A percentile compares a stretch with the other conserved stretches of the same genome.
Evolutionary conservation across 2,329 filamentous ascomycete species (phyloP).

Genomic region (Aspergillus calidoustus): DNA sequence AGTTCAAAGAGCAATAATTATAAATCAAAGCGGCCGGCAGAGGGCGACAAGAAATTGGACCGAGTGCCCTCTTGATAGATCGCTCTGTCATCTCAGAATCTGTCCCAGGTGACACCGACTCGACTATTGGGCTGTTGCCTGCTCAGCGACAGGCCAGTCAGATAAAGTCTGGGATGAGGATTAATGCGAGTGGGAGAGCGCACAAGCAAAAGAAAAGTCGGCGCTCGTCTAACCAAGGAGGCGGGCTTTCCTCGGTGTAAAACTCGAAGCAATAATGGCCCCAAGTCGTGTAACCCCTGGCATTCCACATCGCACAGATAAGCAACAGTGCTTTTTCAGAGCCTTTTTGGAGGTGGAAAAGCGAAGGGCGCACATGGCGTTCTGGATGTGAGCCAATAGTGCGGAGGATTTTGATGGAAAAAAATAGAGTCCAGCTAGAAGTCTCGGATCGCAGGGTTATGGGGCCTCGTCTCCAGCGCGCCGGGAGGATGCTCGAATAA

Average conservation of each 20-base stretch:
- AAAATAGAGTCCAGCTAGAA: slow-evolving; percentile 7
- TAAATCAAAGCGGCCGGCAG: not conserved
- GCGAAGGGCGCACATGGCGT: slow-evolving; percentile 19
- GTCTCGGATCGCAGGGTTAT: slow-evolving; percentile 8
- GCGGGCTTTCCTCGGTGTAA: slow-evolving; percentile 1
- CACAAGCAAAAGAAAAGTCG: not conserved
- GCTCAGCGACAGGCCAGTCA: not conserved
- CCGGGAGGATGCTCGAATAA: not conserved
- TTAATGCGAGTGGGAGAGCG: not conserved
- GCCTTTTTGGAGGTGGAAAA: not conserved
- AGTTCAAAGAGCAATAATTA: slow-evolving; percentile 15
- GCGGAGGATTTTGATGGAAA: slow-evolving; percentile 6
- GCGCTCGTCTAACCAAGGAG: not conserved
- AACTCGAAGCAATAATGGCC: slow-evolving; percentile 3
- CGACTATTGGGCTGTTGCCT: not conserved
- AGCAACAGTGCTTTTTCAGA: not conserved
- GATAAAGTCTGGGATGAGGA: not conserved
- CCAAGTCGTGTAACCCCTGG: slow-evolving; percentile 18
- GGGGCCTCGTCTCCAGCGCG: not conserved
- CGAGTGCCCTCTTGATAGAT: not conserved
- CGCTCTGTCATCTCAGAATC: not conserved
- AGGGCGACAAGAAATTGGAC: not conserved
- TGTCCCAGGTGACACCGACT: not conserved
- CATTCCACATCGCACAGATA: not conserved
- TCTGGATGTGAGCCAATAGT: slow-evolving; percentile 12